Evolutionary conservation across 352 stramenopile species (phyloP).

Genomic region (Pythium vanterpoolii): DNA sequence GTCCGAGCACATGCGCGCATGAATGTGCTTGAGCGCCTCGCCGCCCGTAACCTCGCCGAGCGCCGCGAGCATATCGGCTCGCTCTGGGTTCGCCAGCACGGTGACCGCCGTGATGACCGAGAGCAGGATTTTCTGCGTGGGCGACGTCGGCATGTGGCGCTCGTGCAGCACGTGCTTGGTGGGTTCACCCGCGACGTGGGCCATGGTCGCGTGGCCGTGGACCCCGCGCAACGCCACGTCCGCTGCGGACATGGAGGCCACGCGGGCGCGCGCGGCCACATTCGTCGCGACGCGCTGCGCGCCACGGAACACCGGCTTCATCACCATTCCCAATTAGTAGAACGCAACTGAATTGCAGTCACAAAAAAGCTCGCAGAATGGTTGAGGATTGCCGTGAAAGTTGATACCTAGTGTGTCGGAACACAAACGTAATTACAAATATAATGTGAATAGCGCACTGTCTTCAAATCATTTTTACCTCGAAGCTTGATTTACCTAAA

Average conservation of each 20-base stretch:
- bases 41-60: conserved; percentile 93
- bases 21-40: conserved; percentile 84
- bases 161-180: conserved; percentile 62
- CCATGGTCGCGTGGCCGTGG: not conserved
- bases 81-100: conserved; percentile 90
- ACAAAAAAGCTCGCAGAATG: too few species aligned
- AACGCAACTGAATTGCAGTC: too few species aligned
- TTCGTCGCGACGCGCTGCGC: not conserved
- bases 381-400: too few species aligned
- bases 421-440: too few species aligned
- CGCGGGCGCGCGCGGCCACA: not conserved
- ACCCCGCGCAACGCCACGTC: not conserved
- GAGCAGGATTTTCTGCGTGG: conserved; percentile 85
- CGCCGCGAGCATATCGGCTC: conserved; percentile 93
- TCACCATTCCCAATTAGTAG: too few species aligned
- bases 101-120: conserved; percentile 85
- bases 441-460: too few species aligned
- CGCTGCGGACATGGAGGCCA: not conserved
- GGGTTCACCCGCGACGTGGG: conserved; percentile 42
- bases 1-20: conserved; percentile 85
- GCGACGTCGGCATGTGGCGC: conserved; percentile 70
- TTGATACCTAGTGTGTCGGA: too few species aligned
- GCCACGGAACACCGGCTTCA: conserved; percentile 6
- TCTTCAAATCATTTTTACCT: too few species aligned
- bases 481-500: too few species aligned